Percentiles rank a stretch among this genome's conserved stretches.
These are phyloP conservation scores for Debaryomyces castellii DNA, from an alignment of 805 yeast species.

Conservation along the genomic window DNA sequence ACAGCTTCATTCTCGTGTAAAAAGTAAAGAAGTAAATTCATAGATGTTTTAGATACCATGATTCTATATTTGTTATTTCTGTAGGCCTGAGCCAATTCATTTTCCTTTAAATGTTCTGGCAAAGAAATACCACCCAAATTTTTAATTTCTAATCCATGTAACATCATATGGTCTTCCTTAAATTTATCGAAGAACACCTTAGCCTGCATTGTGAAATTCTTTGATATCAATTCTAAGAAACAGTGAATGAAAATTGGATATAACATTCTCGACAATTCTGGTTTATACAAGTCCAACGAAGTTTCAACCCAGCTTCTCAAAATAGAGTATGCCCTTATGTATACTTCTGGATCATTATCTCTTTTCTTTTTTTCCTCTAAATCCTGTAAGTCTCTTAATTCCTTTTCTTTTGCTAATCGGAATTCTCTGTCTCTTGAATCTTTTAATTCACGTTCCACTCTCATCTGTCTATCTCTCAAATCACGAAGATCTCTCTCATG, in stretches of 20 bases:
- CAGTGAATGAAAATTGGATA: slow-evolving; percentile 94
- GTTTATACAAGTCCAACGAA: slow-evolving; percentile 86
- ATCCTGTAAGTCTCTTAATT: slow-evolving; percentile 36
- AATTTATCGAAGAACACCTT: slow-evolving; percentile 74
- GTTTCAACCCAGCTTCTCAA: slow-evolving; percentile 87
- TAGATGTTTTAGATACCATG: slow-evolving; percentile 76
- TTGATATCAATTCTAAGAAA: slow-evolving; percentile 73
- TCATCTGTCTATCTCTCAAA: slow-evolving; percentile 30
- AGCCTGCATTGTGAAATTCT: slow-evolving; percentile 60
- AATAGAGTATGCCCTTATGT: slow-evolving; percentile 76
- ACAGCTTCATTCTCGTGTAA: slow-evolving; percentile 88
- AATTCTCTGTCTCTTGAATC: slow-evolving; percentile 39
- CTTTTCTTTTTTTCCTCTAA: slow-evolving; percentile 43
- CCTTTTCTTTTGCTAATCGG: slow-evolving; percentile 38
- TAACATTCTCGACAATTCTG: slow-evolving; percentile 78
- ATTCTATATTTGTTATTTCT: slow-evolving; percentile 71
- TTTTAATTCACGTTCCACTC: slow-evolving; percentile 37
- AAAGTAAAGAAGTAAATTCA: slow-evolving; percentile 80
- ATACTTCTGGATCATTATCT: slow-evolving; percentile 66
- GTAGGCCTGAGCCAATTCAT: slow-evolving; percentile 76
- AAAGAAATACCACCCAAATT: slow-evolving; percentile 71
- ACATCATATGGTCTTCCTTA: slow-evolving; percentile 66
- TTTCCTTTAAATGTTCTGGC: slow-evolving; percentile 79
- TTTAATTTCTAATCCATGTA: slow-evolving; percentile 77
- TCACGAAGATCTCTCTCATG: slow-evolving; percentile 36